Base-by-base conservation (phyloP, 371 early-diverging fungal genomes). In the Zychaea mexicana region DNA sequence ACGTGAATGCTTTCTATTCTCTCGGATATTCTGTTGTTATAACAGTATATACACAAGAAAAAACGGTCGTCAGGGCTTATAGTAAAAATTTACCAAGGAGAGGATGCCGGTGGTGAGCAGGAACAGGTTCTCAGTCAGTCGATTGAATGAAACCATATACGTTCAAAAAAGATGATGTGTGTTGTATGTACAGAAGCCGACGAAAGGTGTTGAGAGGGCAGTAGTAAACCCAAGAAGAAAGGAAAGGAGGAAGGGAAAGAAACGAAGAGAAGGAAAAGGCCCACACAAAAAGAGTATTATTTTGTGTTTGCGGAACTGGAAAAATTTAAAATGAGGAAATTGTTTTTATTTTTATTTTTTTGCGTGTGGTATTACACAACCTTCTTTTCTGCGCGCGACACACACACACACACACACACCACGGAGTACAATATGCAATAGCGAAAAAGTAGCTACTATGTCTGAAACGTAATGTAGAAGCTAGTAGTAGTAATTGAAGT, bases 61-160 rank as follows among this genome's bases (percentile, higher is more conserved):
- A n/a, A n/a, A n/a, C n/a, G n/a, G n/a, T n/a, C n/a, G n/a, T n/a
- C n/a, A n/a, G n/a, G n/a, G n/a, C n/a, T n/a, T n/a, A n/a, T n/a
- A n/a, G n/a, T n/a, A n/a, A n/a, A n/a, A n/a, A n/a, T n/a, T 60
- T 68, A 78, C 78, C 26, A 57, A 42, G 33, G 80, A 59, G n/a
- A 71, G 45, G 9, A 65, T 49, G 36, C 72, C 61, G n/a, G 73
- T 79, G 30, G 64, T 32, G 36, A 74, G 58, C 2, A 79, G 61
- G 45, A 77, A 71, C 17, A 68, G 39, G 62, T 79, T 79, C 33
- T 74, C 74, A 12, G 65, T 60, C 19, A 79, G 53, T 38, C 64
- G 68, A 46, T 60, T 36, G 30, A 72, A 32, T 15, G 47, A 57
- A 45, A 65, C 54, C 64, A 69, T 62, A 2, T 22, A 32, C 31